Conservation (phyloP, 2,329 filamentous ascomycete species). For the Alternaria rosae region DNA sequence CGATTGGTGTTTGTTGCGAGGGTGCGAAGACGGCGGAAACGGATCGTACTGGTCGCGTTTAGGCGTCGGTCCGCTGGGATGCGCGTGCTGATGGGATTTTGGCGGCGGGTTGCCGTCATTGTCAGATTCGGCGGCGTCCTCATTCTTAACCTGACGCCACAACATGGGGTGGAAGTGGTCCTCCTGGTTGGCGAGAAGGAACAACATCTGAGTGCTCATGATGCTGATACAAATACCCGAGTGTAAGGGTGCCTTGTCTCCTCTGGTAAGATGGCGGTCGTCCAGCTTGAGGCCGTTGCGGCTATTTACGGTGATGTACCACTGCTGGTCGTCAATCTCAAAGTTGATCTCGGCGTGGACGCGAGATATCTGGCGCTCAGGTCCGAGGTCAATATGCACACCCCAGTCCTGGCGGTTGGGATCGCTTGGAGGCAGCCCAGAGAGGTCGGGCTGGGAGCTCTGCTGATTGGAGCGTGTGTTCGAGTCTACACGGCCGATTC, state of each 20-base stretch:
- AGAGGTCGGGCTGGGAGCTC: constrained; percentile 36
- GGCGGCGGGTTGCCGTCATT: constrained; percentile 44
- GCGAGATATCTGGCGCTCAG: constrained; percentile 59
- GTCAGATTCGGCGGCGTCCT: constrained; percentile 51
- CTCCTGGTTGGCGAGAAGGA: constrained; percentile 83
- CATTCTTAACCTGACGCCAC: constrained; percentile 64
- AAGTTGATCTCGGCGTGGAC: constrained; percentile 60
- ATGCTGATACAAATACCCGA: constrained; percentile 94
- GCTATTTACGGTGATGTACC: constrained; percentile 87
- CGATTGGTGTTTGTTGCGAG: constrained; percentile 39
- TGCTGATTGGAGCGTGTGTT: constrained; percentile 37
- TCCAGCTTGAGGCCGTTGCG: constrained; percentile 91
- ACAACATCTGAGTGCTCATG: constrained; percentile 96
- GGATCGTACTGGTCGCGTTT: constrained; percentile 49
- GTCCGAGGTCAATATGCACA: constrained; percentile 83
- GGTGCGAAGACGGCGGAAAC: constrained; percentile 48
- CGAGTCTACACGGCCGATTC: constrained; percentile 70
- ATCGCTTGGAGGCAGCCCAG: constrained; percentile 33
- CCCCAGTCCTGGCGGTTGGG: constrained; percentile 47
- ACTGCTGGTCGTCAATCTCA: constrained; percentile 61
- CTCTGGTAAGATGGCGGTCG: constrained; percentile 72
- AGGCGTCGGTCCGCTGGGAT: constrained; percentile 45
- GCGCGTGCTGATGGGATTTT: constrained; percentile 43
- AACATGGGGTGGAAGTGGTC: constrained; percentile 74
- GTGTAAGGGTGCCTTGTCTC: constrained; percentile 70